Conservation (phyloP, 352 stramenopile genomes). For the Phytopythium vexans region DNA sequence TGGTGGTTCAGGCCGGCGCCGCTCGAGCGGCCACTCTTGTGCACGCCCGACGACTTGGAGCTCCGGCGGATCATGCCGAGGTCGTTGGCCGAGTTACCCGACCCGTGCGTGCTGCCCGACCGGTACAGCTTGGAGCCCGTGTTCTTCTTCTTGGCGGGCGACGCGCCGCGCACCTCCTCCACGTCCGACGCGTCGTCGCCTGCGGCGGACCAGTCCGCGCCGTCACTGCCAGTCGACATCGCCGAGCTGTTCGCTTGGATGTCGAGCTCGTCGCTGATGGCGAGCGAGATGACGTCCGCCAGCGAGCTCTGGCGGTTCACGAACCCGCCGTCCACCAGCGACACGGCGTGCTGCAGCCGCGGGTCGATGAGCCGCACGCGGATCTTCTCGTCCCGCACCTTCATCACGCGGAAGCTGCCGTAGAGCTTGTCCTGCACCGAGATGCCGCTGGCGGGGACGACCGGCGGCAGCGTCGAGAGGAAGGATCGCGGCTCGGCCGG, state of each 20-base stretch:
- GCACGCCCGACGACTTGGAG: slow-evolving; percentile 35
- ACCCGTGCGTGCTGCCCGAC: slow-evolving; percentile 32
- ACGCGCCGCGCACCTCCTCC: slow-evolving; percentile 42
- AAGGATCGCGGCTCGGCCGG: slow-evolving; percentile 63
- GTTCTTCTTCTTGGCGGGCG: slow-evolving; percentile 57
- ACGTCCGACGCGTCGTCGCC: slow-evolving; percentile 22
- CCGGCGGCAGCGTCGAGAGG: slow-evolving; percentile 32
- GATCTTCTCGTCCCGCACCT: slow-evolving; percentile 57
- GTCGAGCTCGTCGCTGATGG: slow-evolving; percentile 28
- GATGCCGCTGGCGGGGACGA: slow-evolving; percentile 41
- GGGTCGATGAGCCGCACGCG: slow-evolving; percentile 55
- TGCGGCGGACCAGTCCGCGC: slow-evolving; percentile 1
- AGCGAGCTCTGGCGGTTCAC: slow-evolving; percentile 22
- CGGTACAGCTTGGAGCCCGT: slow-evolving; percentile 26
- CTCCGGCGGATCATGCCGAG: slow-evolving; percentile 25
- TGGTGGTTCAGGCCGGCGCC: slow-evolving; percentile 9
- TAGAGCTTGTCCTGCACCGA: slow-evolving; percentile 73
- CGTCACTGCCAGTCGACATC: slow-evolving; percentile 4
- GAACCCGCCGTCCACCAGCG: slow-evolving; percentile 15
- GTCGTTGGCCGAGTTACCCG: slow-evolving; percentile 21
- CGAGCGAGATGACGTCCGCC: slow-evolving; percentile 30
- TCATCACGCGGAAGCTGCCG: slow-evolving; percentile 62
- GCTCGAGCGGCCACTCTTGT: slow-evolving; percentile 21
- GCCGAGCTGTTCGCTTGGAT: slow-evolving; percentile 7
- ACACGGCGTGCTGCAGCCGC: slow-evolving; percentile 32